Base-by-base conservation (phyloP, 148 eudicot species). In the Camellia japonica region DNA sequence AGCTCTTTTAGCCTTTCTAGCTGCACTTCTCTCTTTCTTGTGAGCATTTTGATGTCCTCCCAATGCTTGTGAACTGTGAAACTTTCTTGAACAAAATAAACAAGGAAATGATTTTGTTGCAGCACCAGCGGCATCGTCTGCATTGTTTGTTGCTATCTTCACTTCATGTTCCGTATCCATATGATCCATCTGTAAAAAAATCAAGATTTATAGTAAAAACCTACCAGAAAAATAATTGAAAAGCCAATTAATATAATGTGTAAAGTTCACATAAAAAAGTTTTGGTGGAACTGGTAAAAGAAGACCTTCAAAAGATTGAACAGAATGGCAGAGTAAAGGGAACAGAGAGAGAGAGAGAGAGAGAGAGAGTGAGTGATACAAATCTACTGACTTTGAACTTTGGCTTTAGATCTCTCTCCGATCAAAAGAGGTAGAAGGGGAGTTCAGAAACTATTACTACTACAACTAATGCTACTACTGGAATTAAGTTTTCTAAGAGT, bases 31-130 rank as follows among this genome's bases (percentile, higher is more conserved):
- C 59, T 96, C 99, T 75, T 90, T 96, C 82, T 94, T 93, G 86
- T 96, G 99, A 11, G 99, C 99, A 76, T 96, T 96, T 83, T 96
- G 99, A 70, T 96, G 99, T 46, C 99, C 99, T 42, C 99, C 99
- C 71, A 96, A 71, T 3, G 99, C 99, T 84, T 96, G 99, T 67
- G 99, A 96, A 70, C 98, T 96, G 77, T 91, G 90, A 41, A 96
- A 96, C 81, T 89, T 93, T 77, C 98, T 90, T 64, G 97, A 90
- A 76, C 99, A 96, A 70, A 93, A 93, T 73, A 87, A 71, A 77
- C 99, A 94, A 6, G 97, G 91, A 56, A 95, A 95, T 3, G 85
- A 86, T 76, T 89, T 90, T 68, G 89, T 46, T 38, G 71, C 47
- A 15, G 68, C 82, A 58, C 75, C 83, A 44, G 23, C 72, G 0